Base-by-base conservation (phyloP, 352 stramenopile genomes). In the Plasmopara viticola region DNA sequence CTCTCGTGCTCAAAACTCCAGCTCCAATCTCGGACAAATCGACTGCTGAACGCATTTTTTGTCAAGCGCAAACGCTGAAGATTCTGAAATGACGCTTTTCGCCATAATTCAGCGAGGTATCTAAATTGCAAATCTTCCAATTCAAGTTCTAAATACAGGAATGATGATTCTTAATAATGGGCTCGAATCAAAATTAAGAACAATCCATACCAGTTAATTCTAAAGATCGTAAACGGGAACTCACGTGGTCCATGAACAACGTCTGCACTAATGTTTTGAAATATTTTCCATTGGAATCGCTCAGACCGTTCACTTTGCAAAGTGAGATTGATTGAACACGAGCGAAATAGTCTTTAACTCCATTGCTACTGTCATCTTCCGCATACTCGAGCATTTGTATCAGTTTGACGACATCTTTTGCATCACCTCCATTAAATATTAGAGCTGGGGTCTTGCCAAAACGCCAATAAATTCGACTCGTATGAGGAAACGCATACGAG, bases 21-120 rank as follows among this genome's bases (percentile, higher is more conserved):
- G 15, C 52, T 53, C 74, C 68, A 86, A 37, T 86, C 74, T 37
- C 74, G 62, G 51, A 88, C 65, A 54, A 85, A 86, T 13, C 74
- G 66, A 54, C 74, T 85, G 18, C 65, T 78, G 38, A 85, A 88
- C 7, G 64, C 43, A 38, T 84, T 78, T 0, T 47, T 41, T 0
- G 70, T 62, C 28, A 88, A 17, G 14, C 60, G 60, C 0, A 88
- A 38, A 42, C 35, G 33, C 9, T 50, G 28, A 0, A 88, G 48
- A 28, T 18, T 28, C 14, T 64, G 72, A 41, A 86, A 88, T 4
- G 55, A 52, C 8, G 68, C 66, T 14, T 74, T 70, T 57, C 76
- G 72, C 43, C 81, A 69, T 20, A 88, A 51, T 37, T 43, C 49
- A 9, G 68, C 53, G 9, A 88, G 50, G 8, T 80, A 63, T 17